Evolutionary conservation across 1,284 basidiomycete genomes (phyloP).

Genomic region (Anthracocystis walkeri): DNA sequence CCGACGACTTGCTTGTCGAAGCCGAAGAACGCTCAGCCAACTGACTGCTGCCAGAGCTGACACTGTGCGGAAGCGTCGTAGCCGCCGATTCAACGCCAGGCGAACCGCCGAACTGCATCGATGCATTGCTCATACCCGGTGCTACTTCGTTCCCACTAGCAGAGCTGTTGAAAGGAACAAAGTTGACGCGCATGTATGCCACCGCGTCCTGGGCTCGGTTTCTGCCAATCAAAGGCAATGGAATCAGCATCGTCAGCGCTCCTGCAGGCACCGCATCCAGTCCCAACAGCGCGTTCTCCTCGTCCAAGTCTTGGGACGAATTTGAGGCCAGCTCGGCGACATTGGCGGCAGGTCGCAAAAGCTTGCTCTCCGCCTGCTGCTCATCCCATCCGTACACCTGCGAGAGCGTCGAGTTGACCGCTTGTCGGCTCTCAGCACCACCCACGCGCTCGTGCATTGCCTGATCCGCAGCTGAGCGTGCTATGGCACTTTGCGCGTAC

Average conservation of each 20-base stretch:
- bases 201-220: slow-evolving; percentile 20
- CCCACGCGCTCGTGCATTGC: slow-evolving; percentile 1
- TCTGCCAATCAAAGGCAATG: slow-evolving; percentile 50
- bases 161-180: slow-evolving; percentile 46
- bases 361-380: slow-evolving; percentile 18
- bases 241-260: slow-evolving; percentile 61
- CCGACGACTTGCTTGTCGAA: slow-evolving; percentile 15
- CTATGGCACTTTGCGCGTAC: neutral
- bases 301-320: slow-evolving; percentile 32
- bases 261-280: slow-evolving; percentile 44
- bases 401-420: slow-evolving; percentile 29
- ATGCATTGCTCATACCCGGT: slow-evolving; percentile 1
- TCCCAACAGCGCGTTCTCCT: slow-evolving; percentile 43
- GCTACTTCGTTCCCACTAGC: slow-evolving; percentile 8
- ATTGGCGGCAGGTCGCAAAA: neutral
- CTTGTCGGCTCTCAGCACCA: slow-evolving; percentile 15
- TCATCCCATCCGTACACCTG: slow-evolving; percentile 39
- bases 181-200: slow-evolving; percentile 54
- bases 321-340: neutral
- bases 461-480: neutral
- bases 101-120: slow-evolving; percentile 6
- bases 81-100: slow-evolving; percentile 7
- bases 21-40: slow-evolving; percentile 5
- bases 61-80: slow-evolving; percentile 17
- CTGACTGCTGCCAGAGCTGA: slow-evolving; percentile 25